Evolutionary conservation across 176 grass and related monocot species (phyloP).

Genomic region (Hordeum vulgare): DNA sequence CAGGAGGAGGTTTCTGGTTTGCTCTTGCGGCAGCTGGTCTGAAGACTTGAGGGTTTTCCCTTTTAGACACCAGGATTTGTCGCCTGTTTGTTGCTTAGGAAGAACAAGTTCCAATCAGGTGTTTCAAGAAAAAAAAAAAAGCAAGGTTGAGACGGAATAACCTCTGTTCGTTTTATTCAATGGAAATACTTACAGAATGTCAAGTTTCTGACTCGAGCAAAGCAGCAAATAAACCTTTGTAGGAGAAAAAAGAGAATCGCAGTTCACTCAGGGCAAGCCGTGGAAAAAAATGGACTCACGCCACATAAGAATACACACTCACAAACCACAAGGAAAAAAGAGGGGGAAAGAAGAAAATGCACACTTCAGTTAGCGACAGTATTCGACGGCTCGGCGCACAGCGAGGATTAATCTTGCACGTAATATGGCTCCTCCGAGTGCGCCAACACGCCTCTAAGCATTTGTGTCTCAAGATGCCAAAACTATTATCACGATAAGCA

Average conservation of each 20-base stretch:
- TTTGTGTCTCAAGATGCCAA: slow-evolving; percentile 31
- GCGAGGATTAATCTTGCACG: neutral
- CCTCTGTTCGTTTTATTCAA: slow-evolving; percentile 11
- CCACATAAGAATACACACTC: slow-evolving; percentile 13
- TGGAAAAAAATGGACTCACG: slow-evolving; percentile 31
- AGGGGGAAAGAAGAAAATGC: neutral
- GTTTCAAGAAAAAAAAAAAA: neutral
- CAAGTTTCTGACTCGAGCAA: slow-evolving; percentile 15
- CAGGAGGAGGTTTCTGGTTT: too few relatives aligned
- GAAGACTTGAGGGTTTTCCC: neutral
- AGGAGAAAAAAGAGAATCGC: slow-evolving; percentile 17
- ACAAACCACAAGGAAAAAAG: slow-evolving; percentile 12
- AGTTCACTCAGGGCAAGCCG: slow-evolving; percentile 50
- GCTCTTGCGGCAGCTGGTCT: too few relatives aligned
- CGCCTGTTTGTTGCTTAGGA: neutral
- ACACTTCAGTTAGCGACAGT: neutral
- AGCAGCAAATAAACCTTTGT: neutral
- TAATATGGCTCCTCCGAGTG: neutral
- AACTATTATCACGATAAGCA: slow-evolving; percentile 66
- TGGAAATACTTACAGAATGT: slow-evolving; percentile 18
- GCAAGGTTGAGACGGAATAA: neutral
- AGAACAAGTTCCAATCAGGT: neutral
- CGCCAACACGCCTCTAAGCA: neutral
- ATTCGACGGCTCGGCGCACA: slow-evolving; percentile 16
- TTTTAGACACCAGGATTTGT: neutral